Percentiles rank a stretch among this genome's conserved stretches.
phyloP scores from a whole-genome alignment of 176 grass and related monocot genomes.

The Carex scoparia region DNA sequence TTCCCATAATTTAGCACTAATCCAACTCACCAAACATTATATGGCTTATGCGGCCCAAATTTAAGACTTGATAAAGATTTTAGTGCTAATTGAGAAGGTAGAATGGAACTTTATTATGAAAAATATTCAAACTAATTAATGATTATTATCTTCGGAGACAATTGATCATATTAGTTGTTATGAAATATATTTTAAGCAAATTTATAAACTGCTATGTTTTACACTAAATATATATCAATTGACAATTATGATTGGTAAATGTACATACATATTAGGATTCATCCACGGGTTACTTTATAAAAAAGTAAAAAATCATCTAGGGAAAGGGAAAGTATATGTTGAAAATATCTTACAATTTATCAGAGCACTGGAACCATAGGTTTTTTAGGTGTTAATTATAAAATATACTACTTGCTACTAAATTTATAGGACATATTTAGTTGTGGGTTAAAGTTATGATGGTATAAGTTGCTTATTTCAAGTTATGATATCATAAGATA shows the following conservation, averaged over 20 bases:
- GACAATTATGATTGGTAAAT: background rate
- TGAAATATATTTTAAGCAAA: background rate
- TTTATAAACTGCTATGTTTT: background rate
- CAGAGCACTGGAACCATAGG: background rate
- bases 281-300: background rate
- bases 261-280: no score
- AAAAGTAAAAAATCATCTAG: background rate
- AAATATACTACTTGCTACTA: no score
- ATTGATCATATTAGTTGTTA: background rate
- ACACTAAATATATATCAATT: background rate
- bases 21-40: slow-evolving; percentile 17
- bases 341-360: background rate
- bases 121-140: background rate
- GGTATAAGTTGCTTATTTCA: no score
- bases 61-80: slow-evolving; percentile 13
- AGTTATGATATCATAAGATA: no score
- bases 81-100: background rate
- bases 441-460: no score
- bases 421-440: no score
- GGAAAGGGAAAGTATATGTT: background rate
- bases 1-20: slow-evolving; percentile 26
- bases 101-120: background rate
- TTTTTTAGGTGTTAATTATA: background rate
- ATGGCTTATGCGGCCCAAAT: background rate
- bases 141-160: background rate